These are phyloP conservation scores for Escovopsis sp. DNA, from an alignment of 2,329 filamentous ascomycete species.

Conservation along the genomic window DNA sequence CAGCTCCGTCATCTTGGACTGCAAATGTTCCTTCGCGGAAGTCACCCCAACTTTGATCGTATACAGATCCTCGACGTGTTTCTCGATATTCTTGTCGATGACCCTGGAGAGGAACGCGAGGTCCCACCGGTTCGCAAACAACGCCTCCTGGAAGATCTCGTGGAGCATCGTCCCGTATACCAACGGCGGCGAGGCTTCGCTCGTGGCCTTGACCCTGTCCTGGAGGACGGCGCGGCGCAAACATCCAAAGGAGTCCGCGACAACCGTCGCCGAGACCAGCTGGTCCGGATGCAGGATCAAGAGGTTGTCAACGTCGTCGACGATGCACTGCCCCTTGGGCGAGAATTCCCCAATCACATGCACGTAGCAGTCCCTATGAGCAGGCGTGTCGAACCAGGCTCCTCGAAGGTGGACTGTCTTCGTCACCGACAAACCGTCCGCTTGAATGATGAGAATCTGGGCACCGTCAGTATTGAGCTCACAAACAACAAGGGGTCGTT, in stretches of 20 bases:
- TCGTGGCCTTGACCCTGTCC: constrained; percentile 84
- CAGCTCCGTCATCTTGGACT: constrained; percentile 69
- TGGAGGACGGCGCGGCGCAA: constrained; percentile 83
- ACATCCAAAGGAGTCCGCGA: constrained; percentile 92
- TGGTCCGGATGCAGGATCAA: constrained; percentile 90
- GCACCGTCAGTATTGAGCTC: constrained; percentile 1
- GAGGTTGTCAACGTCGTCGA: constrained; percentile 72
- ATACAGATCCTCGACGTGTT: constrained; percentile 79
- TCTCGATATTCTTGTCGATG: constrained; percentile 54
- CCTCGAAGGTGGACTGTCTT: constrained; percentile 64
- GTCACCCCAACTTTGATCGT: constrained; percentile 62
- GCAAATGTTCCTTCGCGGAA: constrained; percentile 64
- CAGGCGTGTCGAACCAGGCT: constrained; percentile 74
- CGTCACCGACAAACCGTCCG: constrained; percentile 51
- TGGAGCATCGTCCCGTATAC: constrained; percentile 90
- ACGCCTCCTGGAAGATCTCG: constrained; percentile 83
- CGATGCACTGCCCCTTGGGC: constrained; percentile 52
- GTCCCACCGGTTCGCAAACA: constrained; percentile 74
- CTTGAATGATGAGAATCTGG: constrained; percentile 67
- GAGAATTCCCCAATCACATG: constrained; percentile 75
- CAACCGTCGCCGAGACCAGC: constrained; percentile 82
- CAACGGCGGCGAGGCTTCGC: constrained; percentile 61
- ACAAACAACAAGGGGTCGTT: too few relatives aligned
- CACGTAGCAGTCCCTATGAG: constrained; percentile 58
- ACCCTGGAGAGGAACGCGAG: constrained; percentile 46